A percentile compares a stretch with the other conserved stretches of the same genome.
Evolutionary conservation across 2,329 filamentous ascomycete genomes (phyloP).

Genomic region (Stemphylium lycopersici): DNA sequence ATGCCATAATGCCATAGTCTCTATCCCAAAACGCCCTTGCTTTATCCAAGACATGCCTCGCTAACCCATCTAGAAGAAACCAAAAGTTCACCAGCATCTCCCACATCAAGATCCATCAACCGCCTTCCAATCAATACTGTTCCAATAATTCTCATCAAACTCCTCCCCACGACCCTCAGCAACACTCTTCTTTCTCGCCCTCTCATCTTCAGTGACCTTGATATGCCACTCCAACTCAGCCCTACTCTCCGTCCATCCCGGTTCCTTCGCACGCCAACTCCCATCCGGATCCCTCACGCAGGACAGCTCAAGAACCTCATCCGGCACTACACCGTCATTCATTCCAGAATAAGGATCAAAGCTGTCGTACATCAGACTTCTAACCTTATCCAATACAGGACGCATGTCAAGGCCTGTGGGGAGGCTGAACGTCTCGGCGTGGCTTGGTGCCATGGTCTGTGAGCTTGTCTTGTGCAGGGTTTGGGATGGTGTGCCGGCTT

Average conservation of each 20-base stretch:
- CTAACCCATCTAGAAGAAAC: no score
- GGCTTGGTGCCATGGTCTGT: background rate
- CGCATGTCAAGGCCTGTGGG: background rate
- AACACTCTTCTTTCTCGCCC: no score
- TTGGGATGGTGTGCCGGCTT: background rate
- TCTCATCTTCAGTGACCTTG: background rate
- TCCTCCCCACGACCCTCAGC: no score
- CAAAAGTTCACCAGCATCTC: no score
- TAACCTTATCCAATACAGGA: background rate
- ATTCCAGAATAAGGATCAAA: background rate
- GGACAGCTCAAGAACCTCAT: background rate
- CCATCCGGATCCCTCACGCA: background rate
- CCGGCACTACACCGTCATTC: background rate
- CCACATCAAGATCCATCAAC: no score
- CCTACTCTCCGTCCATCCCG: background rate
- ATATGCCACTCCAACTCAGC: background rate
- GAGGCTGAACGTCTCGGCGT: background rate
- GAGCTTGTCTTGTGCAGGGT: background rate
- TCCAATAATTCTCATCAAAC: no score
- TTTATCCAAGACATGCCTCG: no score
- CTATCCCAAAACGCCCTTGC: no score
- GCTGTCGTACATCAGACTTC: background rate
- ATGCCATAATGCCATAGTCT: no score
- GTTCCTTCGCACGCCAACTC: background rate
- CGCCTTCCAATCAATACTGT: no score